Conservation (phyloP, 306 rosid species). For the Cicer pinnatifidum region DNA sequence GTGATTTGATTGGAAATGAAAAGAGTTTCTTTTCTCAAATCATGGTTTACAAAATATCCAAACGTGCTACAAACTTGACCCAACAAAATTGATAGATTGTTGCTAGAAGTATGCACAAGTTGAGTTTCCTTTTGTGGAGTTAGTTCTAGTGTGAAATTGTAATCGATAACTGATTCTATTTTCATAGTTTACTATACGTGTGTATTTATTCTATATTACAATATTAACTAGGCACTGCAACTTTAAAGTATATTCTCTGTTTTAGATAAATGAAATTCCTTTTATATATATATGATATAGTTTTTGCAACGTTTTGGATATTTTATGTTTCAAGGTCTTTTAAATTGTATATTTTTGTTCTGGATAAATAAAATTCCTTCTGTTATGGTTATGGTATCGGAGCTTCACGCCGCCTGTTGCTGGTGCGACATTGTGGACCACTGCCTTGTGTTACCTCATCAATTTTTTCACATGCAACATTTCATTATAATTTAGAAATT, state of each 20-base stretch:
- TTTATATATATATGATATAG: neutral
- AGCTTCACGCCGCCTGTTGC: too few species aligned
- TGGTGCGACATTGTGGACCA: too few species aligned
- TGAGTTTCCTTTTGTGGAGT: neutral
- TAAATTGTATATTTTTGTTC: neutral
- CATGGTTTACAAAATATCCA: slow-evolving; percentile 20
- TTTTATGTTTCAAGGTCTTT: neutral
- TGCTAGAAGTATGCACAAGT: neutral
- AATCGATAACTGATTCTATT: neutral
- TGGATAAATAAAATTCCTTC: too few species aligned
- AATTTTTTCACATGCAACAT: too few species aligned
- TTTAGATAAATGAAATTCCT: neutral
- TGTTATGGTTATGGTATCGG: too few species aligned
- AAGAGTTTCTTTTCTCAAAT: neutral
- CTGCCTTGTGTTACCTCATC: too few species aligned
- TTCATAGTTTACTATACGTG: slow-evolving; percentile 13
- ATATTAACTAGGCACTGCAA: slow-evolving; percentile 5
- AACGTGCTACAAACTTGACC: slow-evolving; percentile 28
- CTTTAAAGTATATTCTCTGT: slow-evolving; percentile 6
- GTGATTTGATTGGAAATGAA: slow-evolving; percentile 1
- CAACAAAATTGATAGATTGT: slow-evolving; percentile 38
- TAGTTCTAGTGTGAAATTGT: slow-evolving; percentile 10
- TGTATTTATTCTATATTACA: slow-evolving; percentile 22
- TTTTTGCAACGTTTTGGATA: slow-evolving; percentile 32
- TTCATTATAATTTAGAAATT: too few species aligned